Percentiles rank a stretch among this genome's conserved stretches.
These are phyloP conservation scores for Trichopus zeylanicus DNA, from an alignment of 116 monocot species.

Conservation along the genomic window DNA sequence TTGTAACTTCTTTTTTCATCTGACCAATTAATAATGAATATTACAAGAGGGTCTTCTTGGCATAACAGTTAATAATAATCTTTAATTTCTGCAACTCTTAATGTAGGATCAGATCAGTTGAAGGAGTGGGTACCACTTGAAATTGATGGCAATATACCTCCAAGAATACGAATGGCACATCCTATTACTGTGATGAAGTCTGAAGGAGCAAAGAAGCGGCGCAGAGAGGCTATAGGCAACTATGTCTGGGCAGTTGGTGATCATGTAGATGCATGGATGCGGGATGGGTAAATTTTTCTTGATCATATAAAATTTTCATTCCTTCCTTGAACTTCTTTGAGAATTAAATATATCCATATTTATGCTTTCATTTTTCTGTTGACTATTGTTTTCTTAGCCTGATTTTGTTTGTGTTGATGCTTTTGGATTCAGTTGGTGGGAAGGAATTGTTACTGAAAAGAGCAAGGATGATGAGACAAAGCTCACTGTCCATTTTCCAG, in stretches of 20 bases:
- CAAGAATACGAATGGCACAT: conserved; percentile 68
- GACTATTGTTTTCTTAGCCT: background rate
- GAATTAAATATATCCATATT: background rate
- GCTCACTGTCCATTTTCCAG: conserved; percentile 71
- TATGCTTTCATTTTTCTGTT: background rate
- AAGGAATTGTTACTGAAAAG: conserved; percentile 70
- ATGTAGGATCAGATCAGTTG: conserved; percentile 42
- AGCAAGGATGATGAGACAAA: conserved; percentile 64
- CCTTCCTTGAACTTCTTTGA: background rate
- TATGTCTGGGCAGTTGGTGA: conserved; percentile 68
- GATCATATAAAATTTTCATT: background rate
- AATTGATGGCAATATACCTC: conserved; percentile 35
- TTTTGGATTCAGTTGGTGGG: conserved; percentile 50
- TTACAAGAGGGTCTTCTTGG: too few relatives aligned
- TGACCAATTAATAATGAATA: too few relatives aligned
- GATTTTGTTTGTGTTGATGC: background rate
- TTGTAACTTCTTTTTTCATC: background rate
- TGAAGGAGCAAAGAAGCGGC: conserved; percentile 78
- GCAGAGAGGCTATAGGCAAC: conserved; percentile 47
- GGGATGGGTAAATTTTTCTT: conserved; percentile 35
- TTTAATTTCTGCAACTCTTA: background rate
- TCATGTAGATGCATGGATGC: conserved; percentile 73
- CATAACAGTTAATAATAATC: background rate
- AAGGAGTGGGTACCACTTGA: conserved; percentile 79
- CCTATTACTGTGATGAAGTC: conserved; percentile 29